phyloP scores from a whole-genome alignment of 345 rosid species.

The Heritiera fomes region DNA sequence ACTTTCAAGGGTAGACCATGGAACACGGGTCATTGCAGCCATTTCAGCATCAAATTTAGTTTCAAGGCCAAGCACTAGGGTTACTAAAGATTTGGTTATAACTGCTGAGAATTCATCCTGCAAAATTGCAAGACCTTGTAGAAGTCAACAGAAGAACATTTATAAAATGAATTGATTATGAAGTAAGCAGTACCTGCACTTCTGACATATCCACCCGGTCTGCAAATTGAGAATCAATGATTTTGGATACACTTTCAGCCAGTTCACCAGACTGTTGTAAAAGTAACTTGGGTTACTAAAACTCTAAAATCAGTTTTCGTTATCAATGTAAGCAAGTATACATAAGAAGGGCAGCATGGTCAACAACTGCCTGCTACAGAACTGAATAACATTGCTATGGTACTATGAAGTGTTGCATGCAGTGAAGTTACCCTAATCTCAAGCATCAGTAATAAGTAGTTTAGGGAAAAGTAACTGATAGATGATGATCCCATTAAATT shows the following conservation, averaged over 20 bases:
- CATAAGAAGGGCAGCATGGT: not conserved
- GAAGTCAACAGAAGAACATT: conserved; percentile 21
- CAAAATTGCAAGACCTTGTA: conserved; percentile 30
- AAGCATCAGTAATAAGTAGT: not conserved
- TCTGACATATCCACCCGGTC: conserved; percentile 84
- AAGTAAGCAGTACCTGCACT: conserved; percentile 62
- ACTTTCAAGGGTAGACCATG: conserved; percentile 94
- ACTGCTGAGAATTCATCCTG: conserved; percentile 98
- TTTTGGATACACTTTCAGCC: conserved; percentile 93
- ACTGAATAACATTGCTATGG: not conserved
- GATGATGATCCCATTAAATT: not conserved
- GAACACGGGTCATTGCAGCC: conserved; percentile 95
- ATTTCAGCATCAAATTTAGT: conserved; percentile 94
- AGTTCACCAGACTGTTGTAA: conserved; percentile 79
- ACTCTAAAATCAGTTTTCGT: not conserved
- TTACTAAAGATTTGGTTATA: conserved; percentile 82
- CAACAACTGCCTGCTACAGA: not conserved
- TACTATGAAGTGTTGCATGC: not conserved
- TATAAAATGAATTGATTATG: conserved; percentile 10
- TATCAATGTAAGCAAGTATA: not conserved
- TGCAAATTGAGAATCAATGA: conserved; percentile 79
- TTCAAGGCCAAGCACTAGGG: conserved; percentile 90
- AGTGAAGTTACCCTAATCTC: conserved; percentile 8
- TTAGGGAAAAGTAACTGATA: not conserved
- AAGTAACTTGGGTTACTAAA: conserved; percentile 29